Percentiles rank a stretch among this genome's conserved stretches.
These are phyloP conservation scores for Podospora fimiseda DNA, from an alignment of 495 filamentous ascomycete genomes.

Conservation along the genomic window DNA sequence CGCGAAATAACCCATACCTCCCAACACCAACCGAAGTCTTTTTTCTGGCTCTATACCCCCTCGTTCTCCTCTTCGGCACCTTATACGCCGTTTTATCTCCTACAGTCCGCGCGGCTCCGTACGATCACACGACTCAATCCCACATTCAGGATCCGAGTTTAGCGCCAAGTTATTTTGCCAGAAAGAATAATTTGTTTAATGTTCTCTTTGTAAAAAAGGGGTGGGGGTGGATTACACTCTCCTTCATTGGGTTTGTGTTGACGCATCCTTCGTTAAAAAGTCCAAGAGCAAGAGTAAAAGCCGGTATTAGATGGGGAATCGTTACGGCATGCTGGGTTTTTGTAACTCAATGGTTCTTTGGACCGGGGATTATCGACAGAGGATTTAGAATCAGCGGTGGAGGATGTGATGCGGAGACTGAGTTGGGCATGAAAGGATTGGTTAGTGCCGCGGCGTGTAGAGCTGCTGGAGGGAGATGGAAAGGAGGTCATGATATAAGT, in stretches of 20 bases:
- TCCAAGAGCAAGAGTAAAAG: conserved; percentile 39
- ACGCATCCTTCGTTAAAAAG: conserved; percentile 48
- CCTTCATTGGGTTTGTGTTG: conserved; percentile 54
- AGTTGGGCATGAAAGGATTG: conserved; percentile 39
- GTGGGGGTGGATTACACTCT: conserved; percentile 80
- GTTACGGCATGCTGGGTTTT: conserved; percentile 69
- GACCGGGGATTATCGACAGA: conserved; percentile 80
- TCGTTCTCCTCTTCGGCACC: conserved; percentile 69
- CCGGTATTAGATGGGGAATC: conserved; percentile 57
- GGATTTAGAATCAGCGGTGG: conserved; percentile 78
- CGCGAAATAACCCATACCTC: conserved; percentile 42
- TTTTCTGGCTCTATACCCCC: conserved; percentile 64
- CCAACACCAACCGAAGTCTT: conserved; percentile 58
- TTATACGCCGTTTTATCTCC: conserved; percentile 75
- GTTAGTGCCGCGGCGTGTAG: conserved; percentile 78
- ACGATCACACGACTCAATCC: conserved; percentile 49
- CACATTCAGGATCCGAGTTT: conserved; percentile 44
- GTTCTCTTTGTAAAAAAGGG: conserved; percentile 86
- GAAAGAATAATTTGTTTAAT: conserved; percentile 88
- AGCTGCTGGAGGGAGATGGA: conserved; percentile 73
- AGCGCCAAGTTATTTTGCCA: conserved; percentile 83
- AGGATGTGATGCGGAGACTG: conserved; percentile 50
- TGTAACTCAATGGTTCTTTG: conserved; percentile 95
- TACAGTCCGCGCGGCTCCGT: conserved; percentile 52
- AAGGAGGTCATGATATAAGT: conserved; percentile 85